A percentile compares a stretch with the other conserved stretches of the same genome.
These are phyloP conservation scores for Linnemannia exigua DNA, from an alignment of 192 early-diverging fungal species.

Conservation along the genomic window DNA sequence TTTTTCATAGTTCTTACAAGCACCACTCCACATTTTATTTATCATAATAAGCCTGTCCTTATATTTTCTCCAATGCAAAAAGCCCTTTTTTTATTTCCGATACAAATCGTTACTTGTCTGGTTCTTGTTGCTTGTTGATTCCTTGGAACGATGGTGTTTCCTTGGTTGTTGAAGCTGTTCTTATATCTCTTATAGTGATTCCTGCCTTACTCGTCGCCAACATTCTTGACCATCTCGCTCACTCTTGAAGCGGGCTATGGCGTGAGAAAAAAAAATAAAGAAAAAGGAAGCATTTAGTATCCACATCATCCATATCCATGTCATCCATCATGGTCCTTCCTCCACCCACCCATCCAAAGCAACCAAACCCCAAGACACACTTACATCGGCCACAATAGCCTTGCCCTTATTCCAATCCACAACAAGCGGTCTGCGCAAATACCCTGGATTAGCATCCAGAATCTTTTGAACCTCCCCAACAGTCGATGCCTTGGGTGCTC, in stretches of 20 bases:
- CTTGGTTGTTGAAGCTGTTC: neutral
- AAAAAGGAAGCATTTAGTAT: neutral
- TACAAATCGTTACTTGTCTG: neutral
- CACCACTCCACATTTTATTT: neutral
- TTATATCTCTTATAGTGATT: neutral
- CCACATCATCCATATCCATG: neutral
- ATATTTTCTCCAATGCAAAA: neutral
- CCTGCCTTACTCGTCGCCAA: constrained; percentile 22
- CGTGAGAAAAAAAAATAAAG: constrained; percentile 1
- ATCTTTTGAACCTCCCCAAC: constrained; percentile 52
- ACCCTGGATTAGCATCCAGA: constrained; percentile 42
- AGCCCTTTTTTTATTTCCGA: neutral
- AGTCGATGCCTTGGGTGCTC: constrained; percentile 37
- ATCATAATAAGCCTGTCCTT: neutral
- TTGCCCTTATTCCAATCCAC: constrained; percentile 56
- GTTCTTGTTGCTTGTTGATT: neutral
- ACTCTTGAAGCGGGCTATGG: constrained; percentile 31
- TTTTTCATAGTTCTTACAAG: neutral
- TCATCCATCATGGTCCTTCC: neutral
- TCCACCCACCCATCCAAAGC: neutral
- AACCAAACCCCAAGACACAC: neutral
- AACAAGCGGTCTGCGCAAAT: constrained; percentile 35
- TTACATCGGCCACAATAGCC: constrained; percentile 29
- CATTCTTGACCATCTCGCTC: constrained; percentile 40
- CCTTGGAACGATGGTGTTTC: neutral